These are phyloP conservation scores for Rhizoclosmatium globosum DNA, from an alignment of 192 early-diverging fungal genomes.

Conservation along the genomic window DNA sequence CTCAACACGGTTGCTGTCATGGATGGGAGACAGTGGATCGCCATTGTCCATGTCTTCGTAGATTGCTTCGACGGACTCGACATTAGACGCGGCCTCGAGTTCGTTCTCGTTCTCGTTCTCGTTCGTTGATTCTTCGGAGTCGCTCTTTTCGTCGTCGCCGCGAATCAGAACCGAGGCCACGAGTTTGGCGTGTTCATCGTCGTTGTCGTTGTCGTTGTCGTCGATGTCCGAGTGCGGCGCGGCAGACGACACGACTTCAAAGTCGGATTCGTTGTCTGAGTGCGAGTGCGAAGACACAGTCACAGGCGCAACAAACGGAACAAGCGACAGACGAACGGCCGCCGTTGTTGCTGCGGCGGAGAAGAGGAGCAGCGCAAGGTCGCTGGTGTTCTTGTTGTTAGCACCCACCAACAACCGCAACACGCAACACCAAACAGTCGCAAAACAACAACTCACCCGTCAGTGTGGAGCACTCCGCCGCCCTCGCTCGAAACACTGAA, in stretches of 20 bases:
- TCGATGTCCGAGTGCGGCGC: background rate
- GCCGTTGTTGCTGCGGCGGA: constrained; percentile 5
- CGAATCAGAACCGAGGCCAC: background rate
- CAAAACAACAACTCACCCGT: constrained; percentile 11
- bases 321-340: background rate
- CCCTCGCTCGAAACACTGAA: background rate
- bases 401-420: background rate
- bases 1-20: background rate
- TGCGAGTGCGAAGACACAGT: background rate
- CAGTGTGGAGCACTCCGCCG: background rate
- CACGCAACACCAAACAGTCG: background rate
- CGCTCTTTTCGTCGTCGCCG: background rate
- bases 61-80: constrained; percentile 25
- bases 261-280: background rate
- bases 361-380: constrained; percentile 29
- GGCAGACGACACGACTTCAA: constrained; percentile 3
- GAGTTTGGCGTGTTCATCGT: background rate
- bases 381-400: background rate
- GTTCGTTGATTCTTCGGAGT: background rate
- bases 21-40: background rate
- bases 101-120: background rate
- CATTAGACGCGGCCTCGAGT: background rate
- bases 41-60: constrained; percentile 17
- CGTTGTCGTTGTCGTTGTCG: background rate
- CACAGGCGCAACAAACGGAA: background rate